Evolutionary conservation across 2,329 filamentous ascomycete genomes (phyloP).

Genomic region (Exophiala aquamarina): DNA sequence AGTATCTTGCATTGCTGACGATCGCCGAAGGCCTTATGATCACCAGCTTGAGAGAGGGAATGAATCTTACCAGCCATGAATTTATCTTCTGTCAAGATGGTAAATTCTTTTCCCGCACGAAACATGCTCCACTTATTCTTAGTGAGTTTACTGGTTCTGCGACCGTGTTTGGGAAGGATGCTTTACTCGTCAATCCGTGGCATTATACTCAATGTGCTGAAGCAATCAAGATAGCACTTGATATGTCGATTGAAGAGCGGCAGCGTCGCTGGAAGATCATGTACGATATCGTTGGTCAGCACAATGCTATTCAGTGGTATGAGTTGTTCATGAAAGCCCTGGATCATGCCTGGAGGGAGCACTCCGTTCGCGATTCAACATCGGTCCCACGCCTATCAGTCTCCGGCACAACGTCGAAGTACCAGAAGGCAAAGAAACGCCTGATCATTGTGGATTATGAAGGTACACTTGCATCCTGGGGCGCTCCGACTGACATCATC

Average conservation of each 20-base stretch:
- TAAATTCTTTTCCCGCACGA: slow-evolving; percentile 66
- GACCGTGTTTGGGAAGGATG: slow-evolving; percentile 77
- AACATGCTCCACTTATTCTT: slow-evolving; percentile 83
- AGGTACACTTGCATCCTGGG: slow-evolving; percentile 85
- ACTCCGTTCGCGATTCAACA: slow-evolving; percentile 79
- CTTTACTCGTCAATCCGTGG: slow-evolving; percentile 91
- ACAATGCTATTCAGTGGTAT: slow-evolving; percentile 86
- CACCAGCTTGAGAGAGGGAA: slow-evolving; percentile 90
- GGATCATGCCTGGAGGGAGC: slow-evolving; percentile 75
- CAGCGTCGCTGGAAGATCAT: slow-evolving; percentile 71
- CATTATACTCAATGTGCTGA: slow-evolving; percentile 86
- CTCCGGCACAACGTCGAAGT: slow-evolving; percentile 62
- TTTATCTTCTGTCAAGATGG: slow-evolving; percentile 93
- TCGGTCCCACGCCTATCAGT: slow-evolving; percentile 83
- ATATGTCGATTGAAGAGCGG: slow-evolving; percentile 76
- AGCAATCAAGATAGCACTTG: slow-evolving; percentile 78
- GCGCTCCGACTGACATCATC: slow-evolving; percentile 79
- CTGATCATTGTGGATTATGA: slow-evolving; percentile 94
- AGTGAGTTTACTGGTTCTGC: slow-evolving; percentile 95
- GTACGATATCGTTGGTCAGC: slow-evolving; percentile 70
- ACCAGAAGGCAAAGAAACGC: slow-evolving; percentile 64
- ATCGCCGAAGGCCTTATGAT: slow-evolving; percentile 92
- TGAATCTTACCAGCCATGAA: slow-evolving; percentile 95
- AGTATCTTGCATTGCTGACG: slow-evolving; percentile 88
- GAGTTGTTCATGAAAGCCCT: slow-evolving; percentile 71